phyloP scores from a whole-genome alignment of 78 protist species.

The Ministeria vibrans region DNA sequence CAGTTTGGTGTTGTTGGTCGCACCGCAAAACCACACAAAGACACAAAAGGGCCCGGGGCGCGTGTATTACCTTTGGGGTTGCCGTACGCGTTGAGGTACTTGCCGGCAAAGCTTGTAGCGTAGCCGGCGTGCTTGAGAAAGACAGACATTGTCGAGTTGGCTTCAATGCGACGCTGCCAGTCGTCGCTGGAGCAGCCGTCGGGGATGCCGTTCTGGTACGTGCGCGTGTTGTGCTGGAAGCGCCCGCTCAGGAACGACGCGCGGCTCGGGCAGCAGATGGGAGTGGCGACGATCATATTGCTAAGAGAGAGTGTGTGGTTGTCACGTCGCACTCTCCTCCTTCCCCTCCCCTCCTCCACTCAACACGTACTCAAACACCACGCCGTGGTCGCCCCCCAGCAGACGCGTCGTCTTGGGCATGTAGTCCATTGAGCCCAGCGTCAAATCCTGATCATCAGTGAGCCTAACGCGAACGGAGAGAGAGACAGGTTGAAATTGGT shows the following conservation, averaged over 20 bases:
- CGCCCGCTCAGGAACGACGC: neutral
- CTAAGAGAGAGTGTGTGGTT: neutral
- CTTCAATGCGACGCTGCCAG: neutral
- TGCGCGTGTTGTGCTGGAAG: neutral
- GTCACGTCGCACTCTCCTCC: neutral
- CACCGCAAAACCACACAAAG: too few species aligned
- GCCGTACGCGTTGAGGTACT: neutral
- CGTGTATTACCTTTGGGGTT: too few species aligned
- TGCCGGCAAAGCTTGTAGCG: neutral
- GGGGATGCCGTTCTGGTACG: neutral
- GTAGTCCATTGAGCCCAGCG: too few species aligned
- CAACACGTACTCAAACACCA: neutral
- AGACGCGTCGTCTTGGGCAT: neutral
- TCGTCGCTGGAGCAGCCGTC: neutral
- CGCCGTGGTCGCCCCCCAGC: neutral
- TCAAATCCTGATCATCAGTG: too few species aligned
- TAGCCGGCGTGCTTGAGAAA: neutral
- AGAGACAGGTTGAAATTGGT: too few species aligned
- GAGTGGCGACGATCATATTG: neutral
- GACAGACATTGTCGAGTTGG: neutral
- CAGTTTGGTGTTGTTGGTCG: too few species aligned
- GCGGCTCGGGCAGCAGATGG: neutral
- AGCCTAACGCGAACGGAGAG: too few species aligned
- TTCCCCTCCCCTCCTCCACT: neutral
- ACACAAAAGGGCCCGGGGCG: too few species aligned